phyloP scores from a whole-genome alignment of 805 yeast species.

The Starmerella bacillaris region DNA sequence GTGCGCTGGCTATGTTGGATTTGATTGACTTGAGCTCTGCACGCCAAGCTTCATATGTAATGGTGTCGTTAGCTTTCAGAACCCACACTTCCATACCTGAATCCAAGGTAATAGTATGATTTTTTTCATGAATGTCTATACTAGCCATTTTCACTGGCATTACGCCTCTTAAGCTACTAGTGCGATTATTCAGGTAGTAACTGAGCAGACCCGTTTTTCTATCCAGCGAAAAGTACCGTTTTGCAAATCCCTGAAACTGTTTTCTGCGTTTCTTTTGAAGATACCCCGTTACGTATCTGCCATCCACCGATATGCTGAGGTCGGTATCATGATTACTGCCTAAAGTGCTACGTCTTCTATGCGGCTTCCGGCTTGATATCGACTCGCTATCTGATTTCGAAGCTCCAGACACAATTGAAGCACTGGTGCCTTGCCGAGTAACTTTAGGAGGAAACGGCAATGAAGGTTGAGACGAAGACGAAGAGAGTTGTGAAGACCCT shows the following conservation, averaged over 20 bases:
- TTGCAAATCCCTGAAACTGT: constrained; percentile 69
- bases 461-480: too few species aligned
- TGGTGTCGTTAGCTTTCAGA: constrained; percentile 44
- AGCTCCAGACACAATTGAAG: too few species aligned
- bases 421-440: too few species aligned
- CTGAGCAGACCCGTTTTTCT: constrained; percentile 66
- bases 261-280: constrained; percentile 67
- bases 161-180: constrained; percentile 68
- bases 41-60: constrained; percentile 68
- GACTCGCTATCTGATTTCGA: neutral
- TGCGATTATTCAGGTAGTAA: constrained; percentile 54
- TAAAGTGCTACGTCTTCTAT: constrained; percentile 7
- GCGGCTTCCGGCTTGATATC: neutral
- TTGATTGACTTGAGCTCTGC: constrained; percentile 46
- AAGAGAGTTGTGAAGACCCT: too few species aligned
- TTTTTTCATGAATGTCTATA: constrained; percentile 57
- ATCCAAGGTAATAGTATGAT: constrained; percentile 59
- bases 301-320: constrained; percentile 14
- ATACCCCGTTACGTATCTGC: constrained; percentile 50
- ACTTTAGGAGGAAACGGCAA: too few species aligned
- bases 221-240: constrained; percentile 69
- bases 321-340: constrained; percentile 5
- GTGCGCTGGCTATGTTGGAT: constrained; percentile 4
- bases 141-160: constrained; percentile 73
- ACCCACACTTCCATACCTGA: constrained; percentile 88